A percentile compares a stretch with the other conserved stretches of the same genome.
Evolutionary conservation across 2,329 filamentous ascomycete genomes (phyloP).

Genomic region (Venturia effusa): DNA sequence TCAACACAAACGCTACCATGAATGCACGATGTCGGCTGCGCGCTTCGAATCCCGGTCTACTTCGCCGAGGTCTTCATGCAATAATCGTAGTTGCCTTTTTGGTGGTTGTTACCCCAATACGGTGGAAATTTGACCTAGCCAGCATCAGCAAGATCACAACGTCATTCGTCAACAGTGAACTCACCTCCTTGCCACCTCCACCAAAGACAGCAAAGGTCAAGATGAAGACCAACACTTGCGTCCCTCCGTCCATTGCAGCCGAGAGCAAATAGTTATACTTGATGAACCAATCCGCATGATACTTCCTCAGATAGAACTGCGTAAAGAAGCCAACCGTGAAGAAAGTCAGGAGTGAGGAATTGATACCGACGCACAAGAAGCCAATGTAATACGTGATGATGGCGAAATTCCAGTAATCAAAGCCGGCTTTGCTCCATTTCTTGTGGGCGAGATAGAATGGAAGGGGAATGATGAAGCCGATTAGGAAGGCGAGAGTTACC

Average conservation of each 20-base stretch:
- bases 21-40: too few species aligned
- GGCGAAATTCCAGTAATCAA: slow-evolving; percentile 29
- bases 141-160: neutral
- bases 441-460: slow-evolving; percentile 16
- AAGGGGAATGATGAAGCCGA: slow-evolving; percentile 31
- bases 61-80: neutral
- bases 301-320: slow-evolving; percentile 27
- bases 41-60: too few species aligned
- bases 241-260: slow-evolving; percentile 30
- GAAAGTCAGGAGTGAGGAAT: slow-evolving; percentile 25
- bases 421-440: slow-evolving; percentile 11
- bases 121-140: neutral
- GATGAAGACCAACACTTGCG: slow-evolving; percentile 31
- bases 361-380: slow-evolving; percentile 33
- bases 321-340: slow-evolving; percentile 25
- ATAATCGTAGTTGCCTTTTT: slow-evolving; percentile 10
- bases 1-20: too few species aligned
- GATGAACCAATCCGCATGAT: slow-evolving; percentile 27
- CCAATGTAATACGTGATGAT: slow-evolving; percentile 34
- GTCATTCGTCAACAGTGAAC: neutral
- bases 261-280: slow-evolving; percentile 33
- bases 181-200: slow-evolving; percentile 14
- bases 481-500: slow-evolving; percentile 27
- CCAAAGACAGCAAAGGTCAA: slow-evolving; percentile 35
- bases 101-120: slow-evolving; percentile 10